These are phyloP conservation scores for Carex kokanica DNA, from an alignment of 176 grass and related monocot species.

Conservation along the genomic window DNA sequence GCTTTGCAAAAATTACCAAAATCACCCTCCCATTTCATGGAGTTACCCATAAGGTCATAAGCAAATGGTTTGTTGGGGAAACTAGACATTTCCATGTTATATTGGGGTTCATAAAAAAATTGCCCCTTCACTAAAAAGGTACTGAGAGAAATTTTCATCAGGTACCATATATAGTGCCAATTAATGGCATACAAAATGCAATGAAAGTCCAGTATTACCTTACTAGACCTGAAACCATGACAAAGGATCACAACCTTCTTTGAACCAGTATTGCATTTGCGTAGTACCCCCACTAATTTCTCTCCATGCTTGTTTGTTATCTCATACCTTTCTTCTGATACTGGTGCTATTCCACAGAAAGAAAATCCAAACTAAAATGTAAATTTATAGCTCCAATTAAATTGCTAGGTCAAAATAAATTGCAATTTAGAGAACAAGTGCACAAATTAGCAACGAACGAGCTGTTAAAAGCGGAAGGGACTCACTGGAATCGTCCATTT, in stretches of 20 bases:
- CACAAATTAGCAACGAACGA: background rate
- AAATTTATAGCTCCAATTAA: background rate
- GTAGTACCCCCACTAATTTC: conserved; percentile 17
- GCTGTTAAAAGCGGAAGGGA: background rate
- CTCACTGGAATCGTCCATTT: conserved; percentile 28
- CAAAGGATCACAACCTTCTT: conserved; percentile 23
- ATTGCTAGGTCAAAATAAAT: background rate
- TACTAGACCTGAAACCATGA: conserved; percentile 26
- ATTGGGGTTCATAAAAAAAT: background rate
- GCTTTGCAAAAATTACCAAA: background rate
- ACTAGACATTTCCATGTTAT: background rate
- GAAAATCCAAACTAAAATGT: background rate
- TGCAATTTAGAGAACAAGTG: conserved; percentile 2
- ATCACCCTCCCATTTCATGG: background rate
- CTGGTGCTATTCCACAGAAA: conserved; percentile 19
- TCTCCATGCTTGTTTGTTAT: conserved; percentile 44
- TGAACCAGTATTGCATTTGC: conserved; percentile 2
- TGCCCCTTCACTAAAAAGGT: background rate
- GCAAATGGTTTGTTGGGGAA: background rate
- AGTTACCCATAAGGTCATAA: background rate
- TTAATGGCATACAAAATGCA: background rate
- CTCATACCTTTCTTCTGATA: conserved; percentile 40
- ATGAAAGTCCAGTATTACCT: conserved; percentile 1
- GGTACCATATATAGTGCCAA: background rate
- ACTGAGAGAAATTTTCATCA: background rate